Conservation (phyloP, 225 moss, liverwort and hornwort species). For the Anthoceros angustus region DNA sequence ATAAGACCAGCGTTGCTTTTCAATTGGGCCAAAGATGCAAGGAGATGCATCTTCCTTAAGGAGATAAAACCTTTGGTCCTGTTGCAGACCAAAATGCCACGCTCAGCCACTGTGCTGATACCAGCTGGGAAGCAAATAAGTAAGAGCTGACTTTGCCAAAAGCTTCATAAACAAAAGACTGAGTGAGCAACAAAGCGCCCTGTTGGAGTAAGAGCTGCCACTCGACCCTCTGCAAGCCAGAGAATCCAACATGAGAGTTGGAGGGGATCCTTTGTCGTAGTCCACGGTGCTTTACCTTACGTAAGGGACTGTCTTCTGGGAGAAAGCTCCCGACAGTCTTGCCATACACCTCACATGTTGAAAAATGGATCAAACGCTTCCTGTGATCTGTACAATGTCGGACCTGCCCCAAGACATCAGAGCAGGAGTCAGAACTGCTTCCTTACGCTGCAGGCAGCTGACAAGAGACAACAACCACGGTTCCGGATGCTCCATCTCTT, state of each 20-base stretch:
- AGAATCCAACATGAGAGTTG: no score
- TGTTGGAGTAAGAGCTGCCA: no score
- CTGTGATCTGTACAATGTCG: constrained; percentile 28
- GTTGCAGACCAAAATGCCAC: constrained; percentile 4
- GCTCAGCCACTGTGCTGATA: not conserved
- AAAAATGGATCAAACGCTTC: constrained; percentile 45
- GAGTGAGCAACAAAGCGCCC: no score
- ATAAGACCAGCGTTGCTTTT: constrained; percentile 48
- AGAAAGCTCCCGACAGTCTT: constrained; percentile 47
- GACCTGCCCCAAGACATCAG: constrained; percentile 8
- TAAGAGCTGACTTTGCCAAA: not conserved
- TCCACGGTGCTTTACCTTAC: constrained; percentile 11
- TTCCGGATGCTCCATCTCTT: not conserved
- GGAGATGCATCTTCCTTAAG: constrained; percentile 35
- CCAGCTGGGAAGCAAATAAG: no score
- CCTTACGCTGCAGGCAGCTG: not conserved
- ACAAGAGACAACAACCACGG: no score
- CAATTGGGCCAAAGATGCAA: constrained; percentile 39
- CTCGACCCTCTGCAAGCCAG: not conserved
- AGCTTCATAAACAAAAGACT: not conserved
- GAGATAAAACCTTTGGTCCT: constrained; percentile 27
- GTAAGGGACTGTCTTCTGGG: constrained; percentile 27
- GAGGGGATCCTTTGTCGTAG: not conserved
- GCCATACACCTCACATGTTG: constrained; percentile 47
- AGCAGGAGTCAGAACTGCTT: not conserved